These are phyloP conservation scores for Colletotrichum destructivum DNA, from an alignment of 2,329 filamentous ascomycete species.

Conservation along the genomic window DNA sequence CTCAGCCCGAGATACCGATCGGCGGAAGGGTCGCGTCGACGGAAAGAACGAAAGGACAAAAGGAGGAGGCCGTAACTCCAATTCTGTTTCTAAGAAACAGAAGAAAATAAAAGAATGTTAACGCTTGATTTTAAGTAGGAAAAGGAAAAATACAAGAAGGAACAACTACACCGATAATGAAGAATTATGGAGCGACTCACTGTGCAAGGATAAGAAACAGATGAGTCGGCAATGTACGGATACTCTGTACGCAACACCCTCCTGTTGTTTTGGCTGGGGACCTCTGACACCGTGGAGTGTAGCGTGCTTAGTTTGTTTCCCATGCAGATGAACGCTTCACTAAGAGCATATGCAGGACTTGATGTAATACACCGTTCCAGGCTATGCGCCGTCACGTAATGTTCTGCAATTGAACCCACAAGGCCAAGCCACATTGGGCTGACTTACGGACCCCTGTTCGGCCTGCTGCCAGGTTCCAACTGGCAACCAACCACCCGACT, in stretches of 20 bases:
- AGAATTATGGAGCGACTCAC: too few relatives aligned
- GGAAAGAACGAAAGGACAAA: too few relatives aligned
- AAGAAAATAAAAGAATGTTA: too few relatives aligned
- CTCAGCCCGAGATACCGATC: background rate
- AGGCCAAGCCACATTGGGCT: slow-evolving; percentile 36
- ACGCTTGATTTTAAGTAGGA: too few relatives aligned
- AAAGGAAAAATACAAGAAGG: too few relatives aligned
- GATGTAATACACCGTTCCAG: slow-evolving; percentile 38
- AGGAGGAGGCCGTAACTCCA: too few relatives aligned
- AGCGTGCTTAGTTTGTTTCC: background rate
- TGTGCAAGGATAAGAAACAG: too few relatives aligned
- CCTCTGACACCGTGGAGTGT: background rate
- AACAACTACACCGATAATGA: too few relatives aligned
- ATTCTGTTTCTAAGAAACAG: too few relatives aligned
- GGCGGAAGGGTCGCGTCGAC: too few relatives aligned
- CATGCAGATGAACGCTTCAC: slow-evolving; percentile 6
- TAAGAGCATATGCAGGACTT: slow-evolving; percentile 34
- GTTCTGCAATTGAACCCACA: slow-evolving; percentile 33
- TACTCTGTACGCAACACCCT: background rate
- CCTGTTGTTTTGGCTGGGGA: background rate
- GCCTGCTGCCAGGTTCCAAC: slow-evolving; percentile 41
- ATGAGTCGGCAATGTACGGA: too few relatives aligned
- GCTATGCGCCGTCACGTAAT: slow-evolving; percentile 38
- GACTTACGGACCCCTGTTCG: slow-evolving; percentile 29
- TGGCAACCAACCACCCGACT: slow-evolving; percentile 36